Evolutionary conservation across 2,329 filamentous ascomycete genomes (phyloP).

Genomic region (Arachnopeziza araneosa): DNA sequence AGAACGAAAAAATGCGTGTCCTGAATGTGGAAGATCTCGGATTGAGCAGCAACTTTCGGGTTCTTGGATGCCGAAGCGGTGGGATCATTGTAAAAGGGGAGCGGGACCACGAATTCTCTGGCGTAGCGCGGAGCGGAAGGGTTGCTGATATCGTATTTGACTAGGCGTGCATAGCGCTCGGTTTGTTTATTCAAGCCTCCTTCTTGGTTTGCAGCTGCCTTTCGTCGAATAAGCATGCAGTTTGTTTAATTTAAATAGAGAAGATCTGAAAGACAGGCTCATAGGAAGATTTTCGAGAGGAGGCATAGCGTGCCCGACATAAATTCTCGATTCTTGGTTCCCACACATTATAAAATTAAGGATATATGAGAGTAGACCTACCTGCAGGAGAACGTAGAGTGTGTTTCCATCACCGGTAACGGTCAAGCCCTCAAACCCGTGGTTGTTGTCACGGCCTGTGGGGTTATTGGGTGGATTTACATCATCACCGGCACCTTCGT

Average conservation of each 20-base stretch:
- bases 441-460: conserved; percentile 64
- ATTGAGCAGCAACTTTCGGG: conserved; percentile 56
- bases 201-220: conserved; percentile 55
- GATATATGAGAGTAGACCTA: too few species aligned
- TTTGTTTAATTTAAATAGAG: too few species aligned
- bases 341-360: too few species aligned
- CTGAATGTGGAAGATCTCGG: conserved; percentile 60
- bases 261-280: too few species aligned
- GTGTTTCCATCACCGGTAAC: conserved; percentile 56
- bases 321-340: too few species aligned
- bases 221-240: too few species aligned
- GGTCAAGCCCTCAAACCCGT: conserved; percentile 68
- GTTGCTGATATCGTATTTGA: conserved; percentile 56
- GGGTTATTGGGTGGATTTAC: conserved; percentile 51
- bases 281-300: too few species aligned
- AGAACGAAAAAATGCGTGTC: conserved; percentile 62
- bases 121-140: conserved; percentile 40
- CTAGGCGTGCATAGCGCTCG: conserved; percentile 52
- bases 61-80: conserved; percentile 37
- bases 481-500: conserved; percentile 32
- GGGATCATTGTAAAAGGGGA: conserved; percentile 53
- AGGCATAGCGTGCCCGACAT: too few species aligned
- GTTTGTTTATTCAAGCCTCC: conserved; percentile 50
- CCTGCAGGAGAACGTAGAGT: conserved; percentile 60
- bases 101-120: conserved; percentile 60